Evolutionary conservation across 1,284 basidiomycete genomes (phyloP).

Genomic region (Cutaneotrichosporon dermatis): DNA sequence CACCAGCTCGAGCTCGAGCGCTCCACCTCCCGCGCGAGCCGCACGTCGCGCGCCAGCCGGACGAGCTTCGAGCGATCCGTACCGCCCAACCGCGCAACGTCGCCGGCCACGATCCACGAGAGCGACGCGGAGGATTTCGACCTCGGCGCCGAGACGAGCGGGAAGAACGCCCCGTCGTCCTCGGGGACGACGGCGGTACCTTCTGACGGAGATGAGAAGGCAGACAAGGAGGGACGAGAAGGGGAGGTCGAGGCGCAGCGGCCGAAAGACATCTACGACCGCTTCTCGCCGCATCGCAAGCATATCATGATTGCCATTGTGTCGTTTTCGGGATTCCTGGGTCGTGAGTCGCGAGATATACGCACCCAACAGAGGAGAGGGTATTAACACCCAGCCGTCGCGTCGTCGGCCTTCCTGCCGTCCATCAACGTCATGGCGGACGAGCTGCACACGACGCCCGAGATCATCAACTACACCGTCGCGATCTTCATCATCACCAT

Average conservation of each 20-base stretch:
- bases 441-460: constrained; percentile 58
- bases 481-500: constrained; percentile 51
- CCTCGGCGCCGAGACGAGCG: neutral
- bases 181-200: too few species aligned
- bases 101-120: neutral
- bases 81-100: neutral
- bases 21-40: neutral
- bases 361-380: too few species aligned
- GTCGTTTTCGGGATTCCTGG: constrained; percentile 55
- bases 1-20: constrained; percentile 33
- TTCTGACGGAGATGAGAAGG: too few species aligned
- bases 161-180: neutral
- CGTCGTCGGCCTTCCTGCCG: constrained; percentile 64
- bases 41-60: too few species aligned
- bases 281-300: constrained; percentile 55
- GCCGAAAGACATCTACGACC: constrained; percentile 51
- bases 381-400: constrained; percentile 55
- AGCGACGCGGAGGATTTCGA: too few species aligned
- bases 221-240: too few species aligned
- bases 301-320: constrained; percentile 55
- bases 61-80: neutral
- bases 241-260: constrained; percentile 6
- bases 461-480: constrained; percentile 57
- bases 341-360: constrained; percentile 47
- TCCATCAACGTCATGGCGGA: constrained; percentile 62